phyloP scores from a whole-genome alignment of 306 rosid species.

The Sesbania bispinosa region DNA sequence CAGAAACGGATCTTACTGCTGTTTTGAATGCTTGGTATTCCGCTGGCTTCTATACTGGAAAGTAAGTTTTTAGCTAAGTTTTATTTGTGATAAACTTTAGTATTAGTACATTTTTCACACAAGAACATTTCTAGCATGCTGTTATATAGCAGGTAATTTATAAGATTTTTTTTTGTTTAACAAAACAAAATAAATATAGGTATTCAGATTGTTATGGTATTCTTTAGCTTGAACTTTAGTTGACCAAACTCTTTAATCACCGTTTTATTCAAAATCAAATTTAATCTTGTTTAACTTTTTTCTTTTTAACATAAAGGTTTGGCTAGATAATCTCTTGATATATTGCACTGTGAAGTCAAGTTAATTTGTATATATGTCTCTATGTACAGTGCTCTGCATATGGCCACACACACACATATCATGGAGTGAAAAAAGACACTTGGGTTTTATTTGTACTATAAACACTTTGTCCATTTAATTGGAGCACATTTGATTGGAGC shows the following conservation, averaged over 20 bases:
- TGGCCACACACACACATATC: neutral
- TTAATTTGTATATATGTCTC: neutral
- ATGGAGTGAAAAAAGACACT: neutral
- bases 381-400: neutral
- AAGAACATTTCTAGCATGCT: conserved; percentile 1
- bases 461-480: neutral
- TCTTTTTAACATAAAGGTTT: neutral
- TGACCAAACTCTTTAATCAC: neutral
- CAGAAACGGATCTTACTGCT: conserved; percentile 53
- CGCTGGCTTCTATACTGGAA: conserved; percentile 86
- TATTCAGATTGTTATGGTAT: neutral
- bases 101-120: neutral
- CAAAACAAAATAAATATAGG: neutral
- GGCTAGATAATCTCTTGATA: neutral
- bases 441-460: neutral
- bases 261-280: conserved; percentile 3
- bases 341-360: neutral
- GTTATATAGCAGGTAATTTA: neutral
- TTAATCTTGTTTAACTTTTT: neutral
- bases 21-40: conserved; percentile 92
- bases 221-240: conserved; percentile 6
- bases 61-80: conserved; percentile 41
- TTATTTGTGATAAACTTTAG: neutral
- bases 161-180: neutral
- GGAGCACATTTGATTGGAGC: neutral